Conservation (phyloP, 78 protist species). For the Dictyostelium brefeldianum region DNA sequence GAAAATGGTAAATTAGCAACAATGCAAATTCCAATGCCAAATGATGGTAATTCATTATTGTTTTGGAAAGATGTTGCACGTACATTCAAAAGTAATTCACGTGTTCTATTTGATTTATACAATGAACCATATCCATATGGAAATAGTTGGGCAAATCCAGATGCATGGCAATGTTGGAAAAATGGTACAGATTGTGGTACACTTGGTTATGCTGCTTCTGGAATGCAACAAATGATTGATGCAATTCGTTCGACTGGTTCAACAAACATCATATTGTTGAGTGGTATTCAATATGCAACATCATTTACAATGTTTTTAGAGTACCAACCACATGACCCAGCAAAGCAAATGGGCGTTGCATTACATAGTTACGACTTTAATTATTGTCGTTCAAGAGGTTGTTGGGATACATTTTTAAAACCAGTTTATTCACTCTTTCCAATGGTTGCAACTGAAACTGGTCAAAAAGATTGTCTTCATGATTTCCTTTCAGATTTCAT, state of each 20-base stretch:
- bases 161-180: conserved; percentile 80
- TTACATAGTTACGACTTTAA: conserved; percentile 64
- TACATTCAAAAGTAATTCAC: conserved; percentile 21
- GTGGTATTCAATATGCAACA: conserved; percentile 76
- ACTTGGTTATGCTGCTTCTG: background rate
- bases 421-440: conserved; percentile 44
- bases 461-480: conserved; percentile 65
- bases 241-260: conserved; percentile 68
- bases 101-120: conserved; percentile 56
- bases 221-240: conserved; percentile 64
- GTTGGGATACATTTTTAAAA: conserved; percentile 66
- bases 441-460: conserved; percentile 73
- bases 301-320: conserved; percentile 42
- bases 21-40: conserved; percentile 74
- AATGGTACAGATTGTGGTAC: conserved; percentile 46
- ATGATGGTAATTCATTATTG: background rate
- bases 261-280: conserved; percentile 22
- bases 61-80: conserved; percentile 57
- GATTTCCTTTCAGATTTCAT: conserved; percentile 54
- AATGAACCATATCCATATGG: conserved; percentile 77
- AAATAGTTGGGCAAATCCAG: conserved; percentile 39
- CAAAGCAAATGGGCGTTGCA: conserved; percentile 41
- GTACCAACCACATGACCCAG: conserved; percentile 61
- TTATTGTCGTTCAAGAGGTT: conserved; percentile 61
- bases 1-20: conserved; percentile 36